Conservation (phyloP, 2,329 filamentous ascomycete species). For the Microsporum audouinii region DNA sequence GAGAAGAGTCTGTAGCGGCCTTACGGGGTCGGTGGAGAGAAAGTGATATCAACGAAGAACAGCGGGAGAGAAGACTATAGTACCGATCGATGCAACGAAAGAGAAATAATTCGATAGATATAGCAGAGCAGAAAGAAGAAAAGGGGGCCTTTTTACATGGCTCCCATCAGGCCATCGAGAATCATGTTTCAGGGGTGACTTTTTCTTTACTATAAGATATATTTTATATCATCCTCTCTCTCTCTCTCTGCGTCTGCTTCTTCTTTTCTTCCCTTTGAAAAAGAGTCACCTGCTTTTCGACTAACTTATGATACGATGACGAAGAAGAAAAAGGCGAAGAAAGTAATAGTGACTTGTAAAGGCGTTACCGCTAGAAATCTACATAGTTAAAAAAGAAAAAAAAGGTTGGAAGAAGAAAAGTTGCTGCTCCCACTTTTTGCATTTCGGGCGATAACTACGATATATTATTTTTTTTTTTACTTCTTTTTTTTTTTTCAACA, state of each 20-base stretch:
- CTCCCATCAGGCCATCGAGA: not conserved
- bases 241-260: not conserved
- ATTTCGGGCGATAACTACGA: not conserved
- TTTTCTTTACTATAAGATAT: not conserved
- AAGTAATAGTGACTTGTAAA: not conserved
- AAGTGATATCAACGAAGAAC: slow-evolving; percentile 2
- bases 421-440: not conserved
- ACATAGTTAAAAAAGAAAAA: not conserved
- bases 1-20: slow-evolving; percentile 11
- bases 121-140: not conserved
- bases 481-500: not conserved
- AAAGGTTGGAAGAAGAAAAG: not conserved
- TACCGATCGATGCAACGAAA: not conserved
- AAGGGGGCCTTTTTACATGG: not conserved
- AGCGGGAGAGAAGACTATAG: not conserved
- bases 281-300: not conserved
- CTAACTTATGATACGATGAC: not conserved
- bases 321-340: not conserved
- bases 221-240: no score
- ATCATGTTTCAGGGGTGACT: not conserved
- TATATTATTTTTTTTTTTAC: not conserved
- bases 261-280: not conserved
- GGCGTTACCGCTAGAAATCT: not conserved
- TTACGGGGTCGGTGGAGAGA: slow-evolving; percentile 11
- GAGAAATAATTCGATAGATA: not conserved